phyloP scores from a whole-genome alignment of 164 flowering plant species.

The Tinospora cordifolia region DNA sequence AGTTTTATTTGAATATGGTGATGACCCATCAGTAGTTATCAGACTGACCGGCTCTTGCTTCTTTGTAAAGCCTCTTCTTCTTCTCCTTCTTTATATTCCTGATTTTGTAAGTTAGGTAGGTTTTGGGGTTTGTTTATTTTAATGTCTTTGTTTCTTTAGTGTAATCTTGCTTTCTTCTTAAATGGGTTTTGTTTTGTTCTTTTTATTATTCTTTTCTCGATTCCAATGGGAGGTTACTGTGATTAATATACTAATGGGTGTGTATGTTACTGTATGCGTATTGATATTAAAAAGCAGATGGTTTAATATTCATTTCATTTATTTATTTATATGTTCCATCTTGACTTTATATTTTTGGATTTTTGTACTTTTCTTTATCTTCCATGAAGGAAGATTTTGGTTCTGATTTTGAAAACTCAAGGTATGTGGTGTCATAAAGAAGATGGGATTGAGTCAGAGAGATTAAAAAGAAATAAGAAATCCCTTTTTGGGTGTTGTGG shows the following conservation, averaged over 20 bases:
- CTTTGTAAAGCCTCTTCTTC: not conserved
- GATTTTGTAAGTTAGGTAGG: not conserved
- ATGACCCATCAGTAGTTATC: not conserved
- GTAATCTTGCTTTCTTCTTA: not conserved
- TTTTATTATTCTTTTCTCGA: too few species aligned
- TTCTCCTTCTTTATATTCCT: conserved; percentile 1
- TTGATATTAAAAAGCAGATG: too few species aligned
- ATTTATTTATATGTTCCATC: not conserved
- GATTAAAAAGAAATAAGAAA: not conserved
- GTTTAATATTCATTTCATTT: not conserved
- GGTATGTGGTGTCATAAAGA: not conserved
- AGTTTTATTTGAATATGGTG: not conserved
- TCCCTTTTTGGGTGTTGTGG: not conserved
- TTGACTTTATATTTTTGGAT: not conserved
- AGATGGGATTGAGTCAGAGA: not conserved
- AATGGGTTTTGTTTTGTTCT: not conserved
- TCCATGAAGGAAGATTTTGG: not conserved
- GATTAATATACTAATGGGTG: not conserved
- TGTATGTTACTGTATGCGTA: not conserved
- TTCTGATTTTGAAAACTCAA: not conserved
- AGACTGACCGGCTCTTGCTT: not conserved
- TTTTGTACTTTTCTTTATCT: not conserved
- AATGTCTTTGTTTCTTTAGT: not conserved
- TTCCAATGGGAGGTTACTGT: not conserved
- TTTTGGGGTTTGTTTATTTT: not conserved